Evolutionary conservation across 495 filamentous ascomycete species (phyloP), one percentile per base, ranked within the genome.

Genomic region (Amphirosellinia nigrospora): DNA sequence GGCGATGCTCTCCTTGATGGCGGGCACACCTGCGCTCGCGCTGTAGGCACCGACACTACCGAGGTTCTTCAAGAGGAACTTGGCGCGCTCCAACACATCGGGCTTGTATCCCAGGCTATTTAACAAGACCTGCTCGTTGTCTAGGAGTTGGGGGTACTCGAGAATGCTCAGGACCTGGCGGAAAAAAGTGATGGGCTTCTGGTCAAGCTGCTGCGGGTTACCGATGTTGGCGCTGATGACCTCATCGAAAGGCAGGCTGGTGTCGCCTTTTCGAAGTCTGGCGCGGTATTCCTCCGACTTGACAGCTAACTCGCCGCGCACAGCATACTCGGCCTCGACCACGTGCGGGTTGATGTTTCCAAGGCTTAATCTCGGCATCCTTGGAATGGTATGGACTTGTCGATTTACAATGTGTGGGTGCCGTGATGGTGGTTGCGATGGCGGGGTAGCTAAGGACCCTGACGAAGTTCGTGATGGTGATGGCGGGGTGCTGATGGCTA

Each of bases 111-210:
- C 92, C 64, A 97, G 69, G 78, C 86, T 76, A 83, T 89, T 80
- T 87, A 89, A 30, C 79, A 88, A 74, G 30, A 88, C 89, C 71
- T 94, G 88, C 74, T 92, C 86, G 69, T 94, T 88, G 74, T 97
- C 88, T 64, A 99, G 83, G 10, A 99, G 84, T 53, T 80, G 71
- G 4, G 96, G 96, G 84, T 98, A 93, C 82, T 99, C 96, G 65
- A 99, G 84, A 59, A 99, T 81, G 84, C 94, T 97, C 76, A 97
- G 86, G 13, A 98, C 96, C 83, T 99, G 96, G 66, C 96, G 90
- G 90, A 99, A 97, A 87, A 97, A 99, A 72, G 95, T 98, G 76
- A 99, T 94, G 73, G 96, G 96, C 85, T 97, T 96, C 86, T 99
- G 96, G 82, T 96, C 96, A 66, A 99, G 90, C 82, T 98, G 96